Evolutionary conservation across 129 eudicot species (phyloP).

Genomic region (Flaveria ramosissima): DNA sequence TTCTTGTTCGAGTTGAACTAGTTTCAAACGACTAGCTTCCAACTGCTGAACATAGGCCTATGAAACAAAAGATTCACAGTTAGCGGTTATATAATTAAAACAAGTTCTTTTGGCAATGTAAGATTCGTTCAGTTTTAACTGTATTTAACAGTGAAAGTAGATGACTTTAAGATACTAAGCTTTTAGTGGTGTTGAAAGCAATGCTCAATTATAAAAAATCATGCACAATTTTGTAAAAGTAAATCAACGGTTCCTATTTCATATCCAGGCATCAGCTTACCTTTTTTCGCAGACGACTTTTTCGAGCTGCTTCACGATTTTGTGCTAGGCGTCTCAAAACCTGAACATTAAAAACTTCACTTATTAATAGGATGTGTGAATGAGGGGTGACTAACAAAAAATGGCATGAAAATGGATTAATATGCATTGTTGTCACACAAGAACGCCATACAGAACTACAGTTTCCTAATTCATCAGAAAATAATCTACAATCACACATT

Average conservation of each 20-base stretch:
- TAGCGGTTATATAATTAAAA: constrained; percentile 14
- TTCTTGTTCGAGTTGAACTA: constrained; percentile 87
- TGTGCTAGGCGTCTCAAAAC: constrained; percentile 93
- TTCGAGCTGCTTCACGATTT: constrained; percentile 99
- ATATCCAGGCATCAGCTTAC: constrained; percentile 33
- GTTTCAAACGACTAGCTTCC: constrained; percentile 76
- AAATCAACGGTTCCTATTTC: neutral
- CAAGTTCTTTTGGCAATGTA: constrained; percentile 8
- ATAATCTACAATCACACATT: neutral
- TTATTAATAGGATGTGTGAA: neutral
- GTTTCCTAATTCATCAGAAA: neutral
- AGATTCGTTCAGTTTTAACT: neutral
- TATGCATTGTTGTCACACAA: constrained; percentile 11
- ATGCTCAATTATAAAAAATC: constrained; percentile 2
- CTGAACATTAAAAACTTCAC: constrained; percentile 26
- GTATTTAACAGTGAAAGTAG: neutral
- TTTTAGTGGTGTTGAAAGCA: neutral
- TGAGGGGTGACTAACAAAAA: neutral
- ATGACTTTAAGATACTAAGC: neutral
- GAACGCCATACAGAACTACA: neutral
- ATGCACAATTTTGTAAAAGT: constrained; percentile 2
- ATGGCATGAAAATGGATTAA: constrained; percentile 15
- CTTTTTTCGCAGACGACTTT: constrained; percentile 97
- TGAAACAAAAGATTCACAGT: constrained; percentile 15
- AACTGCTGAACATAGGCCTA: constrained; percentile 98